phyloP scores from a whole-genome alignment of 768 basidiomycete species.

The Lactifluus subvellereus region DNA sequence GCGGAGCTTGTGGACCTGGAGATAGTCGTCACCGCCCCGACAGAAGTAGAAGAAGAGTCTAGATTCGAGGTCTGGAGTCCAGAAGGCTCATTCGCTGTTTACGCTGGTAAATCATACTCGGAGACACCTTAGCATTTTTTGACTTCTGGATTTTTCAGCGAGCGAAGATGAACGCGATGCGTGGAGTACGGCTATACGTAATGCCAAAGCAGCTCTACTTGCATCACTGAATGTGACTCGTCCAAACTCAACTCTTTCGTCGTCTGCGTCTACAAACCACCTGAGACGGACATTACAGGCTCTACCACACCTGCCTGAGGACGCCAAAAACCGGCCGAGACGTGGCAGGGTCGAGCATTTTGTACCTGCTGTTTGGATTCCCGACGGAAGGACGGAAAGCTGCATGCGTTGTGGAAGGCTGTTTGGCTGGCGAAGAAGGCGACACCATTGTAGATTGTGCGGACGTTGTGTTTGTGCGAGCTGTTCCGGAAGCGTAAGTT shows the following conservation, averaged over 20 bases:
- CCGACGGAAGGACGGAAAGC: conserved; percentile 71
- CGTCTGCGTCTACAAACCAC: conserved; percentile 70
- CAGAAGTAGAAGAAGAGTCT: conserved; percentile 47
- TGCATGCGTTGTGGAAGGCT: conserved; percentile 80
- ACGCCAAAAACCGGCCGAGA: conserved; percentile 35
- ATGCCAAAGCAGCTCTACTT: conserved; percentile 67
- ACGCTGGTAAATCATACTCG: conserved; percentile 45
- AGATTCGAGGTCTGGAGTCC: conserved; percentile 73
- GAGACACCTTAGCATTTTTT: not conserved
- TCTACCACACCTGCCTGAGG: conserved; percentile 57
- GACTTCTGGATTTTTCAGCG: conserved; percentile 31
- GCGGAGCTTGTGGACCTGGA: conserved; percentile 70
- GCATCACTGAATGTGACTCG: conserved; percentile 62
- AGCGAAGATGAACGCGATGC: conserved; percentile 52
- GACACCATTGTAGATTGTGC: conserved; percentile 85
- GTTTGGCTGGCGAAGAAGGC: conserved; percentile 73
- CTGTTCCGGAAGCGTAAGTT: conserved; percentile 70
- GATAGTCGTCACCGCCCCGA: conserved; percentile 50
- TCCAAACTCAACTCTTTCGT: conserved; percentile 77
- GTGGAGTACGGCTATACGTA: conserved; percentile 64
- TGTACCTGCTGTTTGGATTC: conserved; percentile 90
- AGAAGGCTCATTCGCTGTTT: conserved; percentile 67
- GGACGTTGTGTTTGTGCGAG: conserved; percentile 79
- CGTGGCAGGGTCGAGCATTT: conserved; percentile 68
- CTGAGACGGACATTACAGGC: conserved; percentile 69